Evolutionary conservation across 257 asterid species (phyloP).

Genomic region (Salvia miltiorrhiza): DNA sequence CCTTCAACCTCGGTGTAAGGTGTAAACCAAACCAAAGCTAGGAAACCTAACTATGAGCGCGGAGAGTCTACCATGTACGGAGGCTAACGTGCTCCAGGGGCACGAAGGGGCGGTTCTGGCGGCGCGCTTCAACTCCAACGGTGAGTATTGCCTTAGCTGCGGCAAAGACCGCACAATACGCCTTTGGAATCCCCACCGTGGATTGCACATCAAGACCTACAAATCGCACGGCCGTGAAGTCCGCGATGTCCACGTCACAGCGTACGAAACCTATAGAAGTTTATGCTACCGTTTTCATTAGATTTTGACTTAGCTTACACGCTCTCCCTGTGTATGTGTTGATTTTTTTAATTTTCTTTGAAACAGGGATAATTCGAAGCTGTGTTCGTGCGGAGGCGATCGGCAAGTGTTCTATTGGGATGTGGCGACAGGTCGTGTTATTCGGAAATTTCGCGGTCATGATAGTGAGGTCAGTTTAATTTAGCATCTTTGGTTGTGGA

Average conservation of each 20-base stretch:
- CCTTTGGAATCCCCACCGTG: too few relatives aligned
- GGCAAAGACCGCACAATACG: slow-evolving; percentile 96
- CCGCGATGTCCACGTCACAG: slow-evolving; percentile 84
- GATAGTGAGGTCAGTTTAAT: slow-evolving; percentile 94
- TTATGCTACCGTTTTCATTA: background rate
- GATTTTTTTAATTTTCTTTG: too few relatives aligned
- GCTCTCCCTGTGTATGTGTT: background rate
- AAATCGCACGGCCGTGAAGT: slow-evolving; percentile 96
- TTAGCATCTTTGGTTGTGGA: too few relatives aligned
- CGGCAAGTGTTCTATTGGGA: slow-evolving; percentile 98
- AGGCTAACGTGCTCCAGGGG: too few relatives aligned
- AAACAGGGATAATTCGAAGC: slow-evolving; percentile 88
- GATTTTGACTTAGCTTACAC: background rate
- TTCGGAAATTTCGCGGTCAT: slow-evolving; percentile 95
- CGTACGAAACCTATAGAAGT: slow-evolving; percentile 28
- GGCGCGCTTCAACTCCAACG: slow-evolving; percentile 92
- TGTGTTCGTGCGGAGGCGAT: slow-evolving; percentile 90
- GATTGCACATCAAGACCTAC: slow-evolving; percentile 86
- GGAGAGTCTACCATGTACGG: slow-evolving; percentile 53
- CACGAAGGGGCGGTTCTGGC: slow-evolving; percentile 97
- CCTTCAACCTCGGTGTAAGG: too few relatives aligned
- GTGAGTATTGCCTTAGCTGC: slow-evolving; percentile 87
- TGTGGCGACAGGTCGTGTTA: slow-evolving; percentile 82
- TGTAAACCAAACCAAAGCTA: background rate
- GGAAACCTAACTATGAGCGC: slow-evolving; percentile 34